phyloP scores from a whole-genome alignment of 306 rosid genomes.

The Hylodesmum podocarpum region DNA sequence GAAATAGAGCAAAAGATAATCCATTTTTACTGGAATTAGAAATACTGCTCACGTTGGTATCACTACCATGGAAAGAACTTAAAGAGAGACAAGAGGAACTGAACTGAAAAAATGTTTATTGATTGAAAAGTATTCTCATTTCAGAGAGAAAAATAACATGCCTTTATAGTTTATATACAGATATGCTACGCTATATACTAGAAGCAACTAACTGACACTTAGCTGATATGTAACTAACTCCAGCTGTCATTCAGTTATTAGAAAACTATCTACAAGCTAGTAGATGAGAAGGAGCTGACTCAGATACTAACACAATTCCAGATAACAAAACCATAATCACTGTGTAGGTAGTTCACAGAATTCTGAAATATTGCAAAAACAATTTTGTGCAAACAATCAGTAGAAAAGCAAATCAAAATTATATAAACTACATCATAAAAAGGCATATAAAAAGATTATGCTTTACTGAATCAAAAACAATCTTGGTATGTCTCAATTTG shows the following conservation, averaged over 20 bases:
- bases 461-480: constrained; percentile 5
- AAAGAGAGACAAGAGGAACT: not conserved
- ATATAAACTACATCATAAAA: constrained; percentile 1
- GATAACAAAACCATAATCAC: not conserved
- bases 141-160: not conserved
- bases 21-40: not conserved
- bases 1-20: not conserved
- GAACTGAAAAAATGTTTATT: not conserved
- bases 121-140: not conserved
- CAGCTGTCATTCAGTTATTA: not conserved
- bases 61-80: not conserved
- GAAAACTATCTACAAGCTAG: not conserved
- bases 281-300: not conserved
- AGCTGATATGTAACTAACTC: not conserved
- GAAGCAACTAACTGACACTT: not conserved
- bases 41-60: not conserved
- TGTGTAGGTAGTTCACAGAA: not conserved
- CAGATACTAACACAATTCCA: not conserved
- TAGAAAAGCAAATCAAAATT: not conserved
- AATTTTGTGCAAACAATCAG: constrained; percentile 1
- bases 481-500: not conserved
- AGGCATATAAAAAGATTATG: not conserved
- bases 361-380: constrained; percentile 12
- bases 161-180: not conserved
- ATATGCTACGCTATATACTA: not conserved